phyloP scores from a whole-genome alignment of 805 yeast species.

The Candida parachauliodes region DNA sequence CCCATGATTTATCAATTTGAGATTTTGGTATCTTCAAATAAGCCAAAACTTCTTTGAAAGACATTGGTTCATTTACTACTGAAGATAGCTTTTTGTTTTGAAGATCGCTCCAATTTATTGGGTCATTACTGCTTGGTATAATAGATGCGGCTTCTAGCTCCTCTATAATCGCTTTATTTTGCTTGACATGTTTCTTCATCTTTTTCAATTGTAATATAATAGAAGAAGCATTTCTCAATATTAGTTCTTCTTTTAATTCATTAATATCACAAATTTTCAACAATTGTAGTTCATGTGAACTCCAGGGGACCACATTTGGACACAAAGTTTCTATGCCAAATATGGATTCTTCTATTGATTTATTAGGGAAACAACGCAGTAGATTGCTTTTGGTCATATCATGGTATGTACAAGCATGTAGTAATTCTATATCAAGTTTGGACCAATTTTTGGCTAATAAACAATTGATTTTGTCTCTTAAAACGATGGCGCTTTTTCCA shows the following conservation, averaged over 20 bases:
- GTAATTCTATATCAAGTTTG: neutral
- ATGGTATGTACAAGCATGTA: conserved; percentile 2
- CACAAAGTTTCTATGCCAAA: neutral
- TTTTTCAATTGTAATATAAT: neutral
- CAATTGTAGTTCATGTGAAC: neutral
- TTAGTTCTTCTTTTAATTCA: neutral
- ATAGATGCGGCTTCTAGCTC: neutral
- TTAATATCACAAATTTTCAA: neutral
- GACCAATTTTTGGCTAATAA: conserved; percentile 1
- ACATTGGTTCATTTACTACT: neutral
- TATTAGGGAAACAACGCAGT: neutral
- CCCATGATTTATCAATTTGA: neutral
- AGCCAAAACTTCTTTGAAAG: neutral
- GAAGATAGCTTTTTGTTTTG: neutral
- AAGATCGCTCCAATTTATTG: neutral
- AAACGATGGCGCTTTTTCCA: no score
- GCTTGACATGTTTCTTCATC: neutral
- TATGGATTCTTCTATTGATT: neutral
- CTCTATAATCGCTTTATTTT: neutral
- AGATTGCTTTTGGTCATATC: conserved; percentile 1
- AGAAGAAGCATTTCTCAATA: neutral
- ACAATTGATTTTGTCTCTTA: neutral
- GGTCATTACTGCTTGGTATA: neutral
- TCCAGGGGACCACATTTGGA: neutral
- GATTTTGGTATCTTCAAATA: neutral